Evolutionary conservation across 2,329 filamentous ascomycete species (phyloP), one percentile per base, ranked within the genome.

Genomic region (Aspergillus flavus): DNA sequence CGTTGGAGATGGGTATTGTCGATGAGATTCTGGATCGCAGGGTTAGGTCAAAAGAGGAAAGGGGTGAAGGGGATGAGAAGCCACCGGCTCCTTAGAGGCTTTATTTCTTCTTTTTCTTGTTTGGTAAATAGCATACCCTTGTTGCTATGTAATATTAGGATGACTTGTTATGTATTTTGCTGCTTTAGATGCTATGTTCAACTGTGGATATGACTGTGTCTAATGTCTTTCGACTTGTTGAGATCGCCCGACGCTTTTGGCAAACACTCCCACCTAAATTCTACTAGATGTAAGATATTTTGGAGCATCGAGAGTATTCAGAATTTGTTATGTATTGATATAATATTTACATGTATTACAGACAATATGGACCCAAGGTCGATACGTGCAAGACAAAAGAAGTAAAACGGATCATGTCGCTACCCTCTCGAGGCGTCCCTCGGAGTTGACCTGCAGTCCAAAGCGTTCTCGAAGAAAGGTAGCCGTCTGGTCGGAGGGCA

Each of bases 1-100:
- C 95, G 10, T 83, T 93, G 72, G 92, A 96, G 57, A 86, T 96
- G 78, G 95, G 95, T 0, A 92, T 99, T 70, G 89, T 99, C 65
- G 95, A 99, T 77, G 89, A 94, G 80, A 94, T 99, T 64, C 75
- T 99, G 70, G 85, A 80, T 64, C 73, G 77, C 48, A 75, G 79
- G 66, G 66, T 76, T 9, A 76, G 77, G 64, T 64, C 69, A 14
- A 69, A 72, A 60, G 65, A 70, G 32, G 70, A 69, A 32, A 68
- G 64, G 6, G 64, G 68, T 9, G 67, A 67, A 41, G 70, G 65
- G 10, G 69, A 70, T 23, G 69, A 59, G 58, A 71, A 73, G 61
- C 66, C 70, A 10, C 69, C 69, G 19, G 50, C 67, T 58, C 53
- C 61, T 23, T 72, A 63, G 34, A 36, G 2, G 39, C n/a, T 41